Evolutionary conservation across 768 basidiomycete species (phyloP), one percentile per base, ranked within the genome.

Genomic region (Xanthoconium stramineum): DNA sequence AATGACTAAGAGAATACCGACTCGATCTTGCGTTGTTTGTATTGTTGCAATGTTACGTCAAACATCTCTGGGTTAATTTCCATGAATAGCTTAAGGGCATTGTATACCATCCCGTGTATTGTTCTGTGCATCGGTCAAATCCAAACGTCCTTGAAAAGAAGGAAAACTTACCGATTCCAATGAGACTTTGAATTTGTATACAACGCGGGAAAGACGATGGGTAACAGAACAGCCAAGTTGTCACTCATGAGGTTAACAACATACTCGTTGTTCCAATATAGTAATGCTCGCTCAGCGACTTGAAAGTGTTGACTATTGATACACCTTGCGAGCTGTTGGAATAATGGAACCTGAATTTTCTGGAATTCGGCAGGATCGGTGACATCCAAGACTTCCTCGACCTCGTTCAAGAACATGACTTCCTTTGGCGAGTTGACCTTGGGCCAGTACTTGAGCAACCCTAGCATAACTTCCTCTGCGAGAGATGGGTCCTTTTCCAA

Each of bases 241-340:
- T 98, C 94, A 72, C 93, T 92, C 93, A 99, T 98, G 50, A 99
- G 83, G 73, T 97, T 99, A 65, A 99, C 92, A 62, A 98, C 95
- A 75, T 98, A 99, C 76, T 98, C 97, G 76, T 98, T 98, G 76
- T 98, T 98, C 97, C 97, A 99, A 72, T 97, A 98, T 63, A 97
- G 81, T 57, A 99, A 74, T 4, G 96, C 96, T 42, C 97, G 84
- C 73, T 99, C 97, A 7, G 97, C 96, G 32, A 99, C 96, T 75
- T 99, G 97, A 83, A 99, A 99, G 74, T 99, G 97, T 72, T 98
- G 97, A 67, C 91, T 94, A 71, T 96, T 97, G 83, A 99, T 94
- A 76, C 97, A 99, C 58, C 93, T 83, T 35, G 95, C 88, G 30
- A 99, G 82, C 71, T 98, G 97, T 52, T 87, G 86, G 81, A 99